These are phyloP conservation scores for Phylloporus sp. DNA, from an alignment of 768 basidiomycete species.

Conservation along the genomic window DNA sequence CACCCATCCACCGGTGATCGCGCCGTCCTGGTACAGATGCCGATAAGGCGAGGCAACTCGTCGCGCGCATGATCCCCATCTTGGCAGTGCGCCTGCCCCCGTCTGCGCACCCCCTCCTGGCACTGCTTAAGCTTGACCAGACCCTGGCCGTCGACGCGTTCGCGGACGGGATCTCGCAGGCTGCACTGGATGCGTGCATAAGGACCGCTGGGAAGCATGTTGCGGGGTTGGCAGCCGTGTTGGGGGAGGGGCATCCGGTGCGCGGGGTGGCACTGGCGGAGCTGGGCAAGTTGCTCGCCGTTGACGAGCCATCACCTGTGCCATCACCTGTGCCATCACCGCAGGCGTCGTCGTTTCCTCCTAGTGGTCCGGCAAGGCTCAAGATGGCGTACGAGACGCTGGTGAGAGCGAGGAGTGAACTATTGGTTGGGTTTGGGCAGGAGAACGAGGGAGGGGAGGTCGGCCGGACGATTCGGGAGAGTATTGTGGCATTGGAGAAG, in stretches of 20 bases:
- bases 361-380: conserved; percentile 61
- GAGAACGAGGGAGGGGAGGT: conserved; percentile 69
- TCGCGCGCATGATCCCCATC: conserved; percentile 62
- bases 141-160: conserved; percentile 60
- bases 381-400: conserved; percentile 64
- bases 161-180: conserved; percentile 38
- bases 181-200: conserved; percentile 59
- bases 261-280: conserved; percentile 74
- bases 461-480: conserved; percentile 58
- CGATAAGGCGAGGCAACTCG: conserved; percentile 52
- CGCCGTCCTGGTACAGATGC: conserved; percentile 44
- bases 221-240: conserved; percentile 50
- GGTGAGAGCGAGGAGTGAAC: conserved; percentile 54
- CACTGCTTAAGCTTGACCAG: conserved; percentile 66
- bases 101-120: conserved; percentile 74
- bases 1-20: not conserved
- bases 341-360: conserved; percentile 46
- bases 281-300: conserved; percentile 74
- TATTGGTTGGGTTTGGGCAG: conserved; percentile 69
- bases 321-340: conserved; percentile 11
- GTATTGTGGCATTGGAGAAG: conserved; percentile 59
- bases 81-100: conserved; percentile 60
- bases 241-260: conserved; percentile 69
- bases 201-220: conserved; percentile 51
- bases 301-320: conserved; percentile 66